Evolutionary conservation across 345 rosid species (phyloP).

Genomic region (Brassica cretica): DNA sequence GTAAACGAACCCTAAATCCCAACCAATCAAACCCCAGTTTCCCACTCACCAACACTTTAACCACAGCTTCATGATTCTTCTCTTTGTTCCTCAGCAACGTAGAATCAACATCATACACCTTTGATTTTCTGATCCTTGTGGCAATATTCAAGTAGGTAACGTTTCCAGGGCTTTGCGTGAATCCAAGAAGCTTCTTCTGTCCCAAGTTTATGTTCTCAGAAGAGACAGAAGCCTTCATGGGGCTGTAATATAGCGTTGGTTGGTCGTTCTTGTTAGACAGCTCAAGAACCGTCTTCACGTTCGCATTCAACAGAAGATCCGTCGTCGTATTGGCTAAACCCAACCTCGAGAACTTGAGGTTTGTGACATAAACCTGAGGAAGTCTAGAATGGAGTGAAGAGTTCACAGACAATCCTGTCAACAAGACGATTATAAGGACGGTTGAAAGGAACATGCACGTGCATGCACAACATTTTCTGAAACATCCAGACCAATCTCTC

Average conservation of each 20-base stretch:
- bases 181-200: conserved; percentile 29
- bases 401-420: conserved; percentile 21
- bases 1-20: conserved; percentile 36
- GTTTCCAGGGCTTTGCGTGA: conserved; percentile 27
- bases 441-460: conserved; percentile 23
- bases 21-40: conserved; percentile 34
- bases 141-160: conserved; percentile 7
- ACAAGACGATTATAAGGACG: conserved; percentile 24
- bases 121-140: not conserved
- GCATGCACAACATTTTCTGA: conserved; percentile 32
- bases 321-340: conserved; percentile 2
- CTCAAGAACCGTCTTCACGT: conserved; percentile 24
- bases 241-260: conserved; percentile 16
- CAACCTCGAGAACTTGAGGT: conserved; percentile 29
- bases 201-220: conserved; percentile 35
- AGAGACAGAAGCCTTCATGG: conserved; percentile 31
- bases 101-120: conserved; percentile 35
- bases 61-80: conserved; percentile 24
- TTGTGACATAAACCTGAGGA: conserved; percentile 29
- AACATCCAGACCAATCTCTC: conserved; percentile 20
- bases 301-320: conserved; percentile 31
- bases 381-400: conserved; percentile 31
- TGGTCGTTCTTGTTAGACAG: conserved; percentile 37
- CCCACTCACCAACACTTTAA: conserved; percentile 36
- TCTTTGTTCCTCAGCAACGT: conserved; percentile 28